Evolutionary conservation across 1,139 yeast genomes (phyloP), one percentile per base, ranked within the genome.

Genomic region (Suhomyces guaymorum): DNA sequence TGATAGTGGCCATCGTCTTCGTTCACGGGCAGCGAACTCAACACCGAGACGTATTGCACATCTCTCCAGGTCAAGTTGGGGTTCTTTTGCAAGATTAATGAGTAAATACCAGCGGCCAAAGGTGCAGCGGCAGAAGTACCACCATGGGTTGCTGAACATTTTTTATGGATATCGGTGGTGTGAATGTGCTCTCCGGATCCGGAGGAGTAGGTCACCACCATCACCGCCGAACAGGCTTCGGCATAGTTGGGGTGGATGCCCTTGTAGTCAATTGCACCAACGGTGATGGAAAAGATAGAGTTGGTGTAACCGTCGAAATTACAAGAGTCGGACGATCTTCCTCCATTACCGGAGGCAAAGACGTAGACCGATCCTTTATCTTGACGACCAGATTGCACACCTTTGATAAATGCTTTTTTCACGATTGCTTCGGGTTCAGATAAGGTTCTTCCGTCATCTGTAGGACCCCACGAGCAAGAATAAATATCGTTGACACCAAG

Each of bases 81-180:
- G 45, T 95, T 84, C 2, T 80, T 88, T 49, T 83, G 80, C 33
- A 92, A 67, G 2, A 86, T 87, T 37, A 94, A 68, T 0, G 97
- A 78, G 56, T 85, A 88, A 1, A 94, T 75, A 14, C 98, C 98
- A 0, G 97, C 97, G 0, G 97, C 98, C 37, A 94, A 71, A 0
- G 99, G 99, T 0, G 98, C 98, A 12, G 98, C 97, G 1, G 98
- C 98, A 12, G 97, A 90, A 0, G 99, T 94, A 15, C 99, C 99
- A 7, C 97, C 96, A 60, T 94, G 98, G 19, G 51, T 57, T 23
- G 73, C 71, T 2, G 94, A 66, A 58, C 99, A 94, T 46, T 63
- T 59, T n/a, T 73, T 73, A 32, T 80, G 73, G 36, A 88, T 75
- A 58, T 92, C 97, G 2, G 97, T 87, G 6, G 98, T 87, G 54